Conservation (phyloP, 2,329 filamentous ascomycete genomes). For the Cercospora sojina region DNA sequence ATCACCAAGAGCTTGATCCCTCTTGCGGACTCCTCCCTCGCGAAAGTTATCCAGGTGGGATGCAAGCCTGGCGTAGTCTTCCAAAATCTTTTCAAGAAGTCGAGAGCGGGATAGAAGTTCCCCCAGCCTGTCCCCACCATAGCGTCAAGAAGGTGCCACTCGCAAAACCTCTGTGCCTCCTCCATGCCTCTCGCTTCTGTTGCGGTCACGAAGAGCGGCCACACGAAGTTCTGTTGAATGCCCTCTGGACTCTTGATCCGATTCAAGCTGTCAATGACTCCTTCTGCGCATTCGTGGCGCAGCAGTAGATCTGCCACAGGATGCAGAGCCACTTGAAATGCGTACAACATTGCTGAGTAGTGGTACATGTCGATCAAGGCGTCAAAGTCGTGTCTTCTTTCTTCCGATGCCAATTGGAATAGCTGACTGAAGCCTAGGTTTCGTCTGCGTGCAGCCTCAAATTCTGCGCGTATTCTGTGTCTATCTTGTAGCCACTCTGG, state of each 20-base stretch:
- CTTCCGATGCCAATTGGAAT: slow-evolving; percentile 11
- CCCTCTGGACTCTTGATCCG: background rate
- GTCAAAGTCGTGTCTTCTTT: slow-evolving; percentile 7
- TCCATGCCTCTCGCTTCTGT: slow-evolving; percentile 5
- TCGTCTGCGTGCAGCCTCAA: slow-evolving; percentile 1
- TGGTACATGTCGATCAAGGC: slow-evolving; percentile 11
- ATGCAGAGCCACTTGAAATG: slow-evolving; percentile 7
- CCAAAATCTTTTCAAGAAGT: slow-evolving; percentile 15
- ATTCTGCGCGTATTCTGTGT: background rate
- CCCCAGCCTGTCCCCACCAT: slow-evolving; percentile 5
- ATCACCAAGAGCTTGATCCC: slow-evolving; percentile 3
- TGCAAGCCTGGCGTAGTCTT: background rate
- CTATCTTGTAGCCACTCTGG: slow-evolving; percentile 4
- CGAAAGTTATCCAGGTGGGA: slow-evolving; percentile 2
- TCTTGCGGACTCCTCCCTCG: slow-evolving; percentile 2
- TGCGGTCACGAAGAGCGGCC: slow-evolving; percentile 13
- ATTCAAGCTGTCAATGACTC: slow-evolving; percentile 5
- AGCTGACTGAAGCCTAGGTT: background rate
- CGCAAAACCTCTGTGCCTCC: slow-evolving; percentile 7
- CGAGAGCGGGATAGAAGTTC: slow-evolving; percentile 5
- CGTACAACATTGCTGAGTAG: slow-evolving; percentile 9
- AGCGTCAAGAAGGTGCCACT: slow-evolving; percentile 1
- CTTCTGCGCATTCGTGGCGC: slow-evolving; percentile 7
- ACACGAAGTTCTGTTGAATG: slow-evolving; percentile 9
- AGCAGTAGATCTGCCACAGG: background rate